Base-by-base conservation (phyloP, 768 basidiomycete species). In the Infundibulicybe gibba region DNA sequence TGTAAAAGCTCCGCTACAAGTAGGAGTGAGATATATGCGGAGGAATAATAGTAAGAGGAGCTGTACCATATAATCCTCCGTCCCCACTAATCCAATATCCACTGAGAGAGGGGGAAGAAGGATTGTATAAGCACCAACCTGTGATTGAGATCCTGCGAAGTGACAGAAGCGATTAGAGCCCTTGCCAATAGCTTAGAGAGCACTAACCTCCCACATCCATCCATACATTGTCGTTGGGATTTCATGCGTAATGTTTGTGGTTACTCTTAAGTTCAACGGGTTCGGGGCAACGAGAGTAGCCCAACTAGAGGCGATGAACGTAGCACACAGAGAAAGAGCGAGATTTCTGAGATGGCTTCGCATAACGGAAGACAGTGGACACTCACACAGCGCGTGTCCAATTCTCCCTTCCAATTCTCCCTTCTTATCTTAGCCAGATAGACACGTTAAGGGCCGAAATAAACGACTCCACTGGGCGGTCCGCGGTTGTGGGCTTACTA, bases 1-100 rank as follows among this genome's bases (percentile, higher is more conserved):
- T 77, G 79, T 3, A 82, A 61, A 17, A 80, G 53, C 52, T 65
- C 65, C 34, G 53, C 64, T 64, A 47, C 10, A 32, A 40, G 17
- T 20, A 20, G 33, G 6, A 46, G 25, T 12, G 41, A 30, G 12
- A 45, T 31, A 5, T 25, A 25, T 21, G 17, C n/a, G n/a, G n/a
- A 2, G 31, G 32, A 20, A 13, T 19, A 21, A 20, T 30, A 39
- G 9, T 16, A 10, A n/a, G 16, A 5, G 25, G 8, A 13, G 15
- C 30, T 15, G 39, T 51, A 61, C 66, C 70, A 55, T 73, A 72
- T 32, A 73, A 52, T 8, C 71, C 71, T 35, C 67, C 68, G 49
- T 72, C 71, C 44, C 67, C 66, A 48, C 67, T 69, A 30, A 11
- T 39, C 4, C 10, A 39, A 11, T n/a, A 43, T 21, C 31, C 35